Conservation (phyloP, 495 filamentous ascomycete species). For the Xylaria acuta region DNA sequence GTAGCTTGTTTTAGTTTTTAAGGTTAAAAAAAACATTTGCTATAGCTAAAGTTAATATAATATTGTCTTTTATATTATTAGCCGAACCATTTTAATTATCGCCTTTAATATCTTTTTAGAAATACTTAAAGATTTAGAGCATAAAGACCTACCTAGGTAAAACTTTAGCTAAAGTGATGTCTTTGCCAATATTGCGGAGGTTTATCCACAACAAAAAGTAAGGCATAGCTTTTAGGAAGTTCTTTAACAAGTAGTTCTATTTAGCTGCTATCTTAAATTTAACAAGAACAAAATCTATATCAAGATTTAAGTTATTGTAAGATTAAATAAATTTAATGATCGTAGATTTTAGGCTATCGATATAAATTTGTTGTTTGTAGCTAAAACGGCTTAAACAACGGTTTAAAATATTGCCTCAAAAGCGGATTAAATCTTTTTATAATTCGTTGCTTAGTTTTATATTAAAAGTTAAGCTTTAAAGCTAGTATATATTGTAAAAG, state of each 20-base stretch:
- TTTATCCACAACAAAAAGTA: constrained; percentile 23
- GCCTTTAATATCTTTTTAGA: constrained; percentile 23
- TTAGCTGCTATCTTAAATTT: constrained; percentile 25
- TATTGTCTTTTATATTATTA: constrained; percentile 22
- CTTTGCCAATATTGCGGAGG: constrained; percentile 22
- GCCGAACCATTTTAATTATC: constrained; percentile 8
- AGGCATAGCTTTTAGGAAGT: constrained; percentile 8
- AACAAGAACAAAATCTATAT: neutral
- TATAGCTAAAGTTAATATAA: constrained; percentile 19
- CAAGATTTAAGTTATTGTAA: neutral
- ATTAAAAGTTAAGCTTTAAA: neutral
- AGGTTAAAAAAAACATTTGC: constrained; percentile 16
- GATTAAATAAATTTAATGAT: constrained; percentile 7
- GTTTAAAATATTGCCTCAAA: constrained; percentile 13
- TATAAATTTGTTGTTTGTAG: constrained; percentile 9
- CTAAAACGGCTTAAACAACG: constrained; percentile 16
- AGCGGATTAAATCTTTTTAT: constrained; percentile 5
- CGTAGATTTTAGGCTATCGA: neutral
- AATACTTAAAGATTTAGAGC: constrained; percentile 21
- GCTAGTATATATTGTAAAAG: neutral
- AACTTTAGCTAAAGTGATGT: constrained; percentile 7
- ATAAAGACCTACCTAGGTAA: constrained; percentile 12
- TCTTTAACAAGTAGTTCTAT: constrained; percentile 20
- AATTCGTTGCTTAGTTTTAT: neutral
- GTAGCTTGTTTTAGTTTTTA: constrained; percentile 21